Conservation (phyloP, 768 basidiomycete species). For the Glaciozyma martinii region DNA sequence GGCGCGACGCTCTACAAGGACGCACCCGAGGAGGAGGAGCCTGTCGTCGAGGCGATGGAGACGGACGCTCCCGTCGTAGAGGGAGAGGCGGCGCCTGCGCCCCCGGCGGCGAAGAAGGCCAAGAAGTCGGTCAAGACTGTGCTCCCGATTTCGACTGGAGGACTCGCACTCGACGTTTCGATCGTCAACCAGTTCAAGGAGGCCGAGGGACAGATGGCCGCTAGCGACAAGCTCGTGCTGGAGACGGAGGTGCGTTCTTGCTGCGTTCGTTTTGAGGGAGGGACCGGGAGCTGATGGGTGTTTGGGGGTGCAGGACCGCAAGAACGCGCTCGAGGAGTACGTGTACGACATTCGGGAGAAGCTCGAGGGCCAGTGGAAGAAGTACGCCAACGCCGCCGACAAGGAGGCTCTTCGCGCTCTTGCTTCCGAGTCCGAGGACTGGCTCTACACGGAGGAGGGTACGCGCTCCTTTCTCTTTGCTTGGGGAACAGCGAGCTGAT, state of each 20-base stretch:
- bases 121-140: constrained; percentile 86
- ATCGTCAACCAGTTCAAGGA: constrained; percentile 61
- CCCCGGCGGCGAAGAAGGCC: constrained; percentile 49
- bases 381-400: constrained; percentile 65
- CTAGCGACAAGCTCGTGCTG: constrained; percentile 86
- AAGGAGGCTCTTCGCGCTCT: constrained; percentile 64
- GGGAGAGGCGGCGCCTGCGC: constrained; percentile 22
- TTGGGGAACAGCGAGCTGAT: neutral
- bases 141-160: constrained; percentile 59
- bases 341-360: constrained; percentile 60
- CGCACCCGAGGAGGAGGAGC: constrained; percentile 53
- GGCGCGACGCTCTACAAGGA: constrained; percentile 64
- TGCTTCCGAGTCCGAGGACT: constrained; percentile 77
- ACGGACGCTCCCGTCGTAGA: constrained; percentile 45
- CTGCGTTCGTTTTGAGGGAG: neutral
- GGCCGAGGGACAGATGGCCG: constrained; percentile 78
- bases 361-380: constrained; percentile 74
- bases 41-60: constrained; percentile 58
- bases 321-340: constrained; percentile 98
- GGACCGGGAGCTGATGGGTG: constrained; percentile 9
- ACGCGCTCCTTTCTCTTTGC: neutral
- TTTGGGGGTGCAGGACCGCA: constrained; percentile 61
- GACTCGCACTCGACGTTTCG: constrained; percentile 56
- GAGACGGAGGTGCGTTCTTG: constrained; percentile 75
- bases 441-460: constrained; percentile 87